Conservation (phyloP, 163 green algal species). For the Chlorella variabilis region DNA sequence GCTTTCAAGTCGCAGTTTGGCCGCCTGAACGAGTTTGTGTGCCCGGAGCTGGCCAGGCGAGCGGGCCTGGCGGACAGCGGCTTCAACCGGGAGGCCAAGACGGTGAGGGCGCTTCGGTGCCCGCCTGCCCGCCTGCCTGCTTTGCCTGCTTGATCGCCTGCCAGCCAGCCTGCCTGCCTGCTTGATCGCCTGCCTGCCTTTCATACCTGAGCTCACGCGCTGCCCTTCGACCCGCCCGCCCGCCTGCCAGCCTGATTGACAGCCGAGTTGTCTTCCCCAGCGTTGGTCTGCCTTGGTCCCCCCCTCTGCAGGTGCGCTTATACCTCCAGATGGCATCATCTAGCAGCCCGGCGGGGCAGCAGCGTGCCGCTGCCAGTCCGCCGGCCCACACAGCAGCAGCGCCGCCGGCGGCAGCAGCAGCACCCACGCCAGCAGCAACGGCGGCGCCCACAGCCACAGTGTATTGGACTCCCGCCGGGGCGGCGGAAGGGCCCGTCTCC, state of each 20-base stretch:
- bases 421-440: background rate
- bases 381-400: background rate
- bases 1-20: slow-evolving; percentile 18
- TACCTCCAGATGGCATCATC: background rate
- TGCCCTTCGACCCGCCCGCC: too few species aligned
- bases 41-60: slow-evolving; percentile 4
- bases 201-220: background rate
- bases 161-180: too few species aligned
- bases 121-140: background rate
- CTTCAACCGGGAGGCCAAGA: slow-evolving; percentile 4
- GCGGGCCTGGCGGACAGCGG: slow-evolving; percentile 11
- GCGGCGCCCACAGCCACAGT: too few species aligned
- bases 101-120: too few species aligned
- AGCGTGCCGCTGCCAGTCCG: background rate
- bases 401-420: background rate
- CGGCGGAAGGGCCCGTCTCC: too few species aligned
- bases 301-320: background rate
- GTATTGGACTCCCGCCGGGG: too few species aligned
- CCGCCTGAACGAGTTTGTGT: slow-evolving; percentile 20
- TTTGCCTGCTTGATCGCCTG: background rate
- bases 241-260: too few species aligned
- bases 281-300: too few species aligned
- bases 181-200: background rate
- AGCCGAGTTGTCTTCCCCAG: too few species aligned
- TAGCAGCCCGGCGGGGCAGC: background rate